Percentiles rank a stretch among this genome's conserved stretches.
Evolutionary conservation across 495 filamentous ascomycete species (phyloP).

Genomic region (Tuber calosporum): DNA sequence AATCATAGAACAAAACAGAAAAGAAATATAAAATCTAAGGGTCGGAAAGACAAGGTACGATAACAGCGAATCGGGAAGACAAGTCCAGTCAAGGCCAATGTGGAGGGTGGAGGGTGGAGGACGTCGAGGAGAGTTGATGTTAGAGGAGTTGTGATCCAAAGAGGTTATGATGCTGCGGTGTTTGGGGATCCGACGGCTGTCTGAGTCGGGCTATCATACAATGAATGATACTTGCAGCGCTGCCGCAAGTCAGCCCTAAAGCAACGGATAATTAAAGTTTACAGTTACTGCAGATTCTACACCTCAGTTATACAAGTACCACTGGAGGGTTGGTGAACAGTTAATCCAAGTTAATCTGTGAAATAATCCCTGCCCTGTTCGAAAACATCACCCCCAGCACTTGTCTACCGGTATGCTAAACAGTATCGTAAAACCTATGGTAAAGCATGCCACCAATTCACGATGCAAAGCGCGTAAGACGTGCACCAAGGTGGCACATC

Average conservation of each 20-base stretch:
- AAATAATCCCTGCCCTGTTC: too few relatives aligned
- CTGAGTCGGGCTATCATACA: neutral
- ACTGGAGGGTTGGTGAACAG: too few relatives aligned
- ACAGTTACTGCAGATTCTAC: neutral
- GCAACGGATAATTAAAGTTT: neutral
- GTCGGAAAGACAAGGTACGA: neutral
- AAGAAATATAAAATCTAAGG: constrained; percentile 14
- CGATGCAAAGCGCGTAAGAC: too few relatives aligned
- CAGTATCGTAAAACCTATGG: too few relatives aligned
- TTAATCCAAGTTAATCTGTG: too few relatives aligned
- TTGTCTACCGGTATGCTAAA: too few relatives aligned
- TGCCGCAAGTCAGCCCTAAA: neutral
- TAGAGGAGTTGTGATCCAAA: neutral
- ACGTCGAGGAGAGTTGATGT: constrained; percentile 15
- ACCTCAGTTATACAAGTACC: neutral
- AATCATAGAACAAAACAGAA: constrained; percentile 34
- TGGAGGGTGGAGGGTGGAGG: constrained; percentile 7
- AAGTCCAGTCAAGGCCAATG: neutral
- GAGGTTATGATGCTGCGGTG: neutral
- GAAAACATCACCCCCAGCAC: too few relatives aligned
- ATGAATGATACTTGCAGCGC: neutral
- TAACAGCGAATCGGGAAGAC: constrained; percentile 5
- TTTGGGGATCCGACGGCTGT: neutral
- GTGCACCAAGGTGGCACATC: too few relatives aligned
- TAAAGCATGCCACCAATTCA: neutral